A percentile compares a stretch with the other conserved stretches of the same genome.
phyloP scores from a whole-genome alignment of 2,329 filamentous ascomycete species.

The Scopulariopsis brevicaulis region DNA sequence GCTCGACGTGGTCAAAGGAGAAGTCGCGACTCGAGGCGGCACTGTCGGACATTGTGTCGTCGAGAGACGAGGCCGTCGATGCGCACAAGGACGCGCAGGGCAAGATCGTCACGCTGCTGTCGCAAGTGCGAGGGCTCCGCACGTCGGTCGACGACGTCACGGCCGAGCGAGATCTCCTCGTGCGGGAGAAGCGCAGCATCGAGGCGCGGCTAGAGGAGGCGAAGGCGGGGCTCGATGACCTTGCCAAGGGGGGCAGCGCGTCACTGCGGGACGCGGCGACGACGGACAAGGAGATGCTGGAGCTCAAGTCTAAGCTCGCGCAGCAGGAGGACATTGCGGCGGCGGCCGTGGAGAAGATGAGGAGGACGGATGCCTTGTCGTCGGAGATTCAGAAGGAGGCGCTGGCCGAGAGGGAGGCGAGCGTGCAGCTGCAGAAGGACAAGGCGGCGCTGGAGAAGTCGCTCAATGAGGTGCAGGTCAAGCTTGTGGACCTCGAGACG shows the following conservation, averaged over 20 bases:
- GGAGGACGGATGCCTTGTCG: conserved; percentile 76
- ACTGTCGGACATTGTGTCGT: conserved; percentile 75
- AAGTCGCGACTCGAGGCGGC: conserved; percentile 86
- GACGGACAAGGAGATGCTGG: conserved; percentile 79
- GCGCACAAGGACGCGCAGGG: conserved; percentile 92
- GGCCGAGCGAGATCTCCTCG: conserved; percentile 71
- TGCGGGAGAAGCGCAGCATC: conserved; percentile 82
- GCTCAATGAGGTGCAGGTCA: conserved; percentile 81
- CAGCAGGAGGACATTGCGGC: conserved; percentile 89
- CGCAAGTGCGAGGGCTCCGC: conserved; percentile 76
- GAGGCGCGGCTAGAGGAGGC: conserved; percentile 81
- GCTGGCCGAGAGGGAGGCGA: conserved; percentile 70
- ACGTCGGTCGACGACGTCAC: conserved; percentile 77
- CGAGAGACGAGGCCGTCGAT: conserved; percentile 84
- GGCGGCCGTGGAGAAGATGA: conserved; percentile 94
- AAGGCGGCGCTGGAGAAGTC: conserved; percentile 84
- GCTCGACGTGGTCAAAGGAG: conserved; percentile 96
- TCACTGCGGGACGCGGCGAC: conserved; percentile 82
- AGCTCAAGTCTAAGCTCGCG: conserved; percentile 77
- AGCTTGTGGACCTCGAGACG: conserved; percentile 86
- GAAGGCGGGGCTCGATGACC: conserved; percentile 76
- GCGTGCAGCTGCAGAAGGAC: conserved; percentile 73
- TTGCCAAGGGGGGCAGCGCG: conserved; percentile 74
- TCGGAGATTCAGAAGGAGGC: conserved; percentile 92
- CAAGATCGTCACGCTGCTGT: conserved; percentile 82